Evolutionary conservation across 768 basidiomycete species (phyloP), one percentile per base, ranked within the genome.

Genomic region (Rhodosporidiobolus sp.): DNA sequence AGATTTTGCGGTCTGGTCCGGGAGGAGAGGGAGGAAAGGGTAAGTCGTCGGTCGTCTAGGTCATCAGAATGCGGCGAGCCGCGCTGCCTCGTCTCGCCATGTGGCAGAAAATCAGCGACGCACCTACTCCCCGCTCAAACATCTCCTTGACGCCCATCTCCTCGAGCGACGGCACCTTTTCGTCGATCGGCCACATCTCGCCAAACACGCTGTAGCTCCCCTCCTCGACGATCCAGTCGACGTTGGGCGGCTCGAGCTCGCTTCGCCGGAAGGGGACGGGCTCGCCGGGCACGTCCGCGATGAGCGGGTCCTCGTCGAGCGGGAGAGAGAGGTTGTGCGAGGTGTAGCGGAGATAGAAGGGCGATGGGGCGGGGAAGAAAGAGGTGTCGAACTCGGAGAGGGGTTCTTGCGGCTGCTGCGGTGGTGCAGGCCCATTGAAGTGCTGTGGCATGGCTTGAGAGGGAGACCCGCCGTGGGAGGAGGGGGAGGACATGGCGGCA

Each of bases 131-230:
- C 45, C 84, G 81, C 34, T 90, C 89, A 79, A 92, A 94, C 30
- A 95, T 82, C 76, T 94, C 91, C 60, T 86, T 85, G 35, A 90
- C 88, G 34, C 92, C 93, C 28, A 86, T 81, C 70, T 93, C 92
- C 72, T 86, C 88, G n/a, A 94, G 82, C 3, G 90, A 90, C 3
- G 90, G 89, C 38, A 92, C 88, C 24, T 84, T 87, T 78, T 93
- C 91, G 78, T 92, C 90, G 64, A 94, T 91, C 86, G 89, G 89
- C 90, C 91, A 95, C 77, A 85, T 85, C 80, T 94, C 90, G n/a
- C 91, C 92, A 81, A 89, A 95, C 24, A 88, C 89, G 63, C 86
- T 86, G 80, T 92, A 95, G 72, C 87, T 84, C 2, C 89, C 89
- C 72, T 91, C 91, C 76, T 93, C 90, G 2, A 91, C 84, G 63